Conservation (phyloP, 2,329 filamentous ascomycete genomes). For the Hypomyces rosellus region DNA sequence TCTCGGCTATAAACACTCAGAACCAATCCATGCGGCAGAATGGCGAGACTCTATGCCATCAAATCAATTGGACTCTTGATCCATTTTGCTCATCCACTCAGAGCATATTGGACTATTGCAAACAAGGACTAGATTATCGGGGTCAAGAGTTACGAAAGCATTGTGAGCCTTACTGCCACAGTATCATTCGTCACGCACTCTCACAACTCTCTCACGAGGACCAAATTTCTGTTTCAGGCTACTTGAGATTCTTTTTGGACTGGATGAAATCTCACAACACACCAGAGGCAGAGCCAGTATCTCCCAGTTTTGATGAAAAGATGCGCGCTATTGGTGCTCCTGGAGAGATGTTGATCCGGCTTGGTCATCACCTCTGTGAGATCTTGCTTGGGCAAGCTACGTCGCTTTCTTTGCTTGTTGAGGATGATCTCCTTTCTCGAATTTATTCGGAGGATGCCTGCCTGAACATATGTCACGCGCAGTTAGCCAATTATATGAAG, state of each 20-base stretch:
- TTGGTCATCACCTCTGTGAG: conserved; percentile 1
- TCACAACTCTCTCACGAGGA: conserved; percentile 3
- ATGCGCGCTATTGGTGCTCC: neutral
- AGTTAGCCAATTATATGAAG: conserved; percentile 10
- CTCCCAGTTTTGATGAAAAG: neutral
- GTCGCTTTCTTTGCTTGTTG: neutral
- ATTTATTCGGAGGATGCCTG: conserved; percentile 7
- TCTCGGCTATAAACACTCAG: too few relatives aligned
- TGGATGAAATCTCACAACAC: conserved; percentile 5
- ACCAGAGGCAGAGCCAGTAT: neutral
- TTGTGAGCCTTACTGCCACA: conserved; percentile 3
- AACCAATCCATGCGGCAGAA: too few relatives aligned
- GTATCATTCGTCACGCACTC: conserved; percentile 5
- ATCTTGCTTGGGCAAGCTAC: conserved; percentile 2
- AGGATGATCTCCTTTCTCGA: neutral
- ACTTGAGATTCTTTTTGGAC: neutral
- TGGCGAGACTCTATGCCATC: conserved; percentile 4
- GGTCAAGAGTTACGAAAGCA: neutral
- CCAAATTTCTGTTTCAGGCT: neutral
- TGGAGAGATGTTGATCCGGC: conserved; percentile 2
- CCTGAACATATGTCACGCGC: conserved; percentile 7
- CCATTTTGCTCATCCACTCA: conserved; percentile 2
- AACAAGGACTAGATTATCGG: neutral
- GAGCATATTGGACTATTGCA: conserved; percentile 3
- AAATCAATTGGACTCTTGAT: conserved; percentile 8